phyloP scores from a whole-genome alignment of 2,329 filamentous ascomycete species.

The Pseudogymnoascus sp. region DNA sequence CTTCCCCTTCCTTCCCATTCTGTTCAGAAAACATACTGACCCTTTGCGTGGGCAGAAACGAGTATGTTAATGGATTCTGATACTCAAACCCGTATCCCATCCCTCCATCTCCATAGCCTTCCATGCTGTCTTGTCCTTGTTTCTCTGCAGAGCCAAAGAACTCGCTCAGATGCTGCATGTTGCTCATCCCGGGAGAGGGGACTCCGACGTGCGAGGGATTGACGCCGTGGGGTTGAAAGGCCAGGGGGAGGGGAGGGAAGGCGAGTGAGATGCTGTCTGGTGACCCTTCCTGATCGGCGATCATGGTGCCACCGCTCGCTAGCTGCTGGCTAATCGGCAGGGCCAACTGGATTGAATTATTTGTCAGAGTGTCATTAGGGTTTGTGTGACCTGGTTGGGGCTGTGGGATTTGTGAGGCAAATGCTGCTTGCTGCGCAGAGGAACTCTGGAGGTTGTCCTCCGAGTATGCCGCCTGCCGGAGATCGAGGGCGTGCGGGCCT shows the following conservation, averaged over 20 bases:
- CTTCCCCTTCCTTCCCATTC: conserved; percentile 9
- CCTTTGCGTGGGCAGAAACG: conserved; percentile 20
- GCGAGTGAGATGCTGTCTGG: conserved; percentile 27
- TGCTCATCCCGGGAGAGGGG: conserved; percentile 10
- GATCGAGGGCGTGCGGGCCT: conserved; percentile 24
- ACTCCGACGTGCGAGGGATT: conserved; percentile 12
- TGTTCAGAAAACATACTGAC: conserved; percentile 21
- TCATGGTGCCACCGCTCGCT: neutral
- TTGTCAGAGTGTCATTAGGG: neutral
- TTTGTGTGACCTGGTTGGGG: neutral
- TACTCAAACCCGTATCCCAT: conserved; percentile 13
- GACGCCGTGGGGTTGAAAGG: conserved; percentile 22
- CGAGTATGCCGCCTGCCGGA: conserved; percentile 28
- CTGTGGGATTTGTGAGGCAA: neutral
- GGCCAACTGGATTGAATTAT: neutral
- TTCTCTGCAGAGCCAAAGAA: neutral
- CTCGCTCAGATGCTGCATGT: neutral
- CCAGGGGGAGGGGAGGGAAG: conserved; percentile 27
- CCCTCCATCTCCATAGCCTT: neutral
- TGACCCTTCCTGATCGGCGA: conserved; percentile 15
- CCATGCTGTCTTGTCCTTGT: neutral
- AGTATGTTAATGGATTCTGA: conserved; percentile 20
- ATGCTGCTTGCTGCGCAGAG: neutral
- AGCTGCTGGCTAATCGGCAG: neutral
- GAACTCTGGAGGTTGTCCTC: conserved; percentile 18